Base-by-base conservation (phyloP, 495 filamentous ascomycete genomes). In the Penicillium maclennaniae region DNA sequence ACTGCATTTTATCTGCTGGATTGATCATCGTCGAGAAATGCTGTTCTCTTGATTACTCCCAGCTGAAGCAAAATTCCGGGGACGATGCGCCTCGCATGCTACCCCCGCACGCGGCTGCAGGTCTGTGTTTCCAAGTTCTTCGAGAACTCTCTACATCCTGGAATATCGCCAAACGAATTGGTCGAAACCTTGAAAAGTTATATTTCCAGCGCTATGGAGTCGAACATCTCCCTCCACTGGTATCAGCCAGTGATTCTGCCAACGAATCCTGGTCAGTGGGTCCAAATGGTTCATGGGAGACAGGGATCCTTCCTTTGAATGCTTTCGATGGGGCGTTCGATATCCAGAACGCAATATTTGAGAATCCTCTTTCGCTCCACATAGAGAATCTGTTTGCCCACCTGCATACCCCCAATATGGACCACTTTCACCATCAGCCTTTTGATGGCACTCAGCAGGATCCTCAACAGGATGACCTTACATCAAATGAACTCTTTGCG, bases 1-100 rank as follows among this genome's bases (percentile, higher is more conserved):
- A 69, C 38, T 69, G 60, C 51, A 67, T 55, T 7, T 45, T 67
- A 6, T 67, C 64, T 1, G 62, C 58, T 3, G 64, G 60, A 2
- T 37, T 67, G 36, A 63, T 57, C 23, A 58, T 66, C 14, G 60
- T 66, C 17, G 62, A 66, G 23, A 49, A 43, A 41, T 62, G 59
- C 21, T 63, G 62, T 20, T 45, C 56, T 9, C 8, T 34, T 0
- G 37, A 59, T 20, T 27, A 41, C 17, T 15, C 21, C 1, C 38
- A 40, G 16, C 14, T n/a, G 0, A 55, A 49, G 19, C 0, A 26
- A 20, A 26, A 6, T 3, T 36, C 43, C 1, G 19, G 17, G 4
- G 45, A 58, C 16, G 49, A 55, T 19, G 31, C 2, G 2, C 7
- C 41, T 0, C 48, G 39, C 14, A 31, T 23, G 16, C 31, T 54